These are phyloP conservation scores for Bolboschoenoplectus hybrid DNA, from an alignment of 202 grass and related monocot species.

Conservation along the genomic window DNA sequence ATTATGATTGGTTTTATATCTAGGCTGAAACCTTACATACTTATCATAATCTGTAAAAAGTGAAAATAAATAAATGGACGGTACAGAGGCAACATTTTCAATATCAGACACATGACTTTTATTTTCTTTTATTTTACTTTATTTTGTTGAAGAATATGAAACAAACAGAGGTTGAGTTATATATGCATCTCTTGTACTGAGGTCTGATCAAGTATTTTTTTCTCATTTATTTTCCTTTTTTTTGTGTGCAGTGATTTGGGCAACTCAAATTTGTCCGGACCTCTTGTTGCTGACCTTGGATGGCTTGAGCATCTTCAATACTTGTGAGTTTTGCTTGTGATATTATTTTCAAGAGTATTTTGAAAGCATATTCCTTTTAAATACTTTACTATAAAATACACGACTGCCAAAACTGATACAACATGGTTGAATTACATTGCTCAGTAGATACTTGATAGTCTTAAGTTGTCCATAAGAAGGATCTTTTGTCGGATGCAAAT, in stretches of 20 bases:
- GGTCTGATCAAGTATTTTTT: neutral
- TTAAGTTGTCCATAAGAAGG: no score
- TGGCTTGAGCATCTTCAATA: slow-evolving; percentile 69
- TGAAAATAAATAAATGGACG: neutral
- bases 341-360: neutral
- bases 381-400: neutral
- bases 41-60: no score
- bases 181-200: neutral
- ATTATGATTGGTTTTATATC: neutral
- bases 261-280: slow-evolving; percentile 70
- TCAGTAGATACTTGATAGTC: neutral
- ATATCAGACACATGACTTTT: neutral
- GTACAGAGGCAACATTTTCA: neutral
- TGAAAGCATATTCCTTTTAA: neutral
- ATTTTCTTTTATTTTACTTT: neutral
- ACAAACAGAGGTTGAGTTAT: neutral
- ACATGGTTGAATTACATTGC: neutral
- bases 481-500: neutral
- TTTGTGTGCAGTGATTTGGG: slow-evolving; percentile 61
- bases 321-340: slow-evolving; percentile 51
- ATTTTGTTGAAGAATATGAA: neutral
- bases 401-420: neutral
- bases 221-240: slow-evolving; percentile 11
- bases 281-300: slow-evolving; percentile 60
- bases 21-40: neutral